Percentiles rank a stretch among this genome's conserved stretches.
phyloP scores from a whole-genome alignment of 495 filamentous ascomycete species.

The Glutinoglossum americanum region DNA sequence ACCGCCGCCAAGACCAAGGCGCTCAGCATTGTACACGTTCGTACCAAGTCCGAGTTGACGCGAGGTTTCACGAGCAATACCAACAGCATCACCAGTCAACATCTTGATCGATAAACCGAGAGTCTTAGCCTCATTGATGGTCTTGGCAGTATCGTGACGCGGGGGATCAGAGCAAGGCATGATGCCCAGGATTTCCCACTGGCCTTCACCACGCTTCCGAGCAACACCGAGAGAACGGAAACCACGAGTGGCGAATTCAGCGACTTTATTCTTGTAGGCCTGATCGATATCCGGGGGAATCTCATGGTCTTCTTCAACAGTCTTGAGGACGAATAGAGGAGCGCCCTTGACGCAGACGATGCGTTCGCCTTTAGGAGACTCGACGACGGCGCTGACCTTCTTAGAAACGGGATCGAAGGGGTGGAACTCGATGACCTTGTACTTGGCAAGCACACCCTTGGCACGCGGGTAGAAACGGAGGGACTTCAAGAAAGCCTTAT shows the following conservation, averaged over 20 bases:
- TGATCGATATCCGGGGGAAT: conserved; percentile 50
- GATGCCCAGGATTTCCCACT: conserved; percentile 80
- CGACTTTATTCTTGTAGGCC: conserved; percentile 74
- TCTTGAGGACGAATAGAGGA: conserved; percentile 62
- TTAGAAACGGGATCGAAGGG: conserved; percentile 92
- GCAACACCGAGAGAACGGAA: conserved; percentile 67
- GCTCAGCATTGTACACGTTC: conserved; percentile 85
- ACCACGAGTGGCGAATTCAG: conserved; percentile 68
- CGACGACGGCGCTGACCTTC: conserved; percentile 68
- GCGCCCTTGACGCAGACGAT: conserved; percentile 84
- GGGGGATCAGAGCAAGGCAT: conserved; percentile 87
- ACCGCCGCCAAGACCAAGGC: conserved; percentile 61
- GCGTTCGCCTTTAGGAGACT: conserved; percentile 58
- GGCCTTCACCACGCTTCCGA: conserved; percentile 41
- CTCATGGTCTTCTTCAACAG: conserved; percentile 58
- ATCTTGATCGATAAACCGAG: conserved; percentile 87
- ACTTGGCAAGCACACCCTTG: conserved; percentile 52
- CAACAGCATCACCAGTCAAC: conserved; percentile 89
- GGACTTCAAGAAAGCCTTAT: conserved; percentile 79
- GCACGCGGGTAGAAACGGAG: conserved; percentile 59
- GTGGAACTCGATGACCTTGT: conserved; percentile 58
- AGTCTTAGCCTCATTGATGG: conserved; percentile 70
- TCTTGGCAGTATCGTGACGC: conserved; percentile 75
- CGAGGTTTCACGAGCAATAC: conserved; percentile 78
- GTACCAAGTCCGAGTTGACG: conserved; percentile 79